Base-by-base conservation (phyloP, 176 grass and related monocot genomes). In the Oryza punctata region DNA sequence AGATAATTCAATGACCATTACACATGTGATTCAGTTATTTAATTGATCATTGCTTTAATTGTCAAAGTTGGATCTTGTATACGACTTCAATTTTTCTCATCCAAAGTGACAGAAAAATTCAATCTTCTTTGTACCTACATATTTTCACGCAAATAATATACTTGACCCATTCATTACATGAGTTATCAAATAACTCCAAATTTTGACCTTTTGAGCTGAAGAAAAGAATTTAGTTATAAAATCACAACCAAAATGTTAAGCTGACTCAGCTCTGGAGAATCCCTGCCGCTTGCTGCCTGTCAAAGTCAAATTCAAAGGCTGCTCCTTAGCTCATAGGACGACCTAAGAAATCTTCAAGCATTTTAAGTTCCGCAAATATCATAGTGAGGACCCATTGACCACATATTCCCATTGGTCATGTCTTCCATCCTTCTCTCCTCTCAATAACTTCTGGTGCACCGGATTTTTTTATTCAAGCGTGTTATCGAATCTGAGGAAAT, bases 301-400 rank as follows among this genome's bases (percentile, higher is more conserved):
- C 24, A 67, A 49, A 72, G 54, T 63, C 73, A 41, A 65, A 67
- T 60, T 7, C 29, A 38, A 38, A 7, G 12, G 21, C 13, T 25
- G 68, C 21, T 41, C 68, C 15, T 67, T 25, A 69, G 30, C 59
- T 60, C 29, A 80, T 12, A 28, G 30, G n/a, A 27, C 14, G n/a
- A 71, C 8, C 33, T 33, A 64, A 37, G 50, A 87, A 65, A 77
- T 64, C 38, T 87, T 78, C 54, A 61, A 88, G 30, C 12, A 21
- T 38, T 59, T 73, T 88, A 21, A 3, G 38, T 65, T 29, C 29
- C 32, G 6, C 60, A 35, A 4, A 32, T 43, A 21, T 63, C 21
- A 47, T 12, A 63, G 35, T 11, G 73, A 24, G 24, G 28, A 65
- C 23, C 7, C 25, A 49, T 57, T 72, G 86, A 78, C 67, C 26